A percentile compares a stretch with the other conserved stretches of the same genome.
phyloP scores from a whole-genome alignment of 331 rosid genomes.

The Acacia concinna region DNA sequence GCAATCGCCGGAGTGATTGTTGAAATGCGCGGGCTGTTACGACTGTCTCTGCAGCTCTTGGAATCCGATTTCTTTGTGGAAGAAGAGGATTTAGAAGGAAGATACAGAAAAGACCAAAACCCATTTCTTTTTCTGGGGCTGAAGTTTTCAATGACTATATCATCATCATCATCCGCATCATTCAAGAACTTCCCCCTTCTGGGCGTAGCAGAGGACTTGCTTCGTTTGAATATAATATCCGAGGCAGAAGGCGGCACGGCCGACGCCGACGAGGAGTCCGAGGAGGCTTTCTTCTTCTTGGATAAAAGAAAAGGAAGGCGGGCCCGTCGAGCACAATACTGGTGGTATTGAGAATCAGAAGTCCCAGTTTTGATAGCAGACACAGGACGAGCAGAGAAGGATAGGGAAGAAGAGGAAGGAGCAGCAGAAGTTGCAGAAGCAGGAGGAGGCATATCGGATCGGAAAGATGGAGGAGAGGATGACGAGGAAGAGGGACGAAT shows the following conservation, averaged over 20 bases:
- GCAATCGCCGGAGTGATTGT: constrained; percentile 7
- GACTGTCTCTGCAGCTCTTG: constrained; percentile 34
- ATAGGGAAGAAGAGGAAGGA: neutral
- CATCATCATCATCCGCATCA: constrained; percentile 35
- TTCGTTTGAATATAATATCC: constrained; percentile 59
- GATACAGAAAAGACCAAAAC: constrained; percentile 85
- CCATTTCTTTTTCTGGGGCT: constrained; percentile 63
- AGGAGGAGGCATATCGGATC: constrained; percentile 42
- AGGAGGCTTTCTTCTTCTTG: constrained; percentile 46
- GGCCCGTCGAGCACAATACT: constrained; percentile 37
- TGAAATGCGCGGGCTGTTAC: constrained; percentile 38
- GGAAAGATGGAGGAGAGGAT: constrained; percentile 55
- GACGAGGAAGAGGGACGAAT: constrained; percentile 42
- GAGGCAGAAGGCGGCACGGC: constrained; percentile 25
- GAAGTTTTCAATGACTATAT: constrained; percentile 26
- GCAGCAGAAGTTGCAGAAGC: neutral
- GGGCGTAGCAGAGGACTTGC: constrained; percentile 74
- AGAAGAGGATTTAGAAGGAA: constrained; percentile 40
- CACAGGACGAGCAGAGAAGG: constrained; percentile 30
- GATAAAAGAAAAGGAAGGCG: constrained; percentile 66
- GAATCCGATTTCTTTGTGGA: constrained; percentile 39
- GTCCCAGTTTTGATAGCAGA: constrained; percentile 11
- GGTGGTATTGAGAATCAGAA: constrained; percentile 24
- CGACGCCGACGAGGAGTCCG: constrained; percentile 1
- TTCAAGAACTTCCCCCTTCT: constrained; percentile 32